Evolutionary conservation across 2,329 filamentous ascomycete genomes (phyloP).

Genomic region (Ascochyta koolunga): DNA sequence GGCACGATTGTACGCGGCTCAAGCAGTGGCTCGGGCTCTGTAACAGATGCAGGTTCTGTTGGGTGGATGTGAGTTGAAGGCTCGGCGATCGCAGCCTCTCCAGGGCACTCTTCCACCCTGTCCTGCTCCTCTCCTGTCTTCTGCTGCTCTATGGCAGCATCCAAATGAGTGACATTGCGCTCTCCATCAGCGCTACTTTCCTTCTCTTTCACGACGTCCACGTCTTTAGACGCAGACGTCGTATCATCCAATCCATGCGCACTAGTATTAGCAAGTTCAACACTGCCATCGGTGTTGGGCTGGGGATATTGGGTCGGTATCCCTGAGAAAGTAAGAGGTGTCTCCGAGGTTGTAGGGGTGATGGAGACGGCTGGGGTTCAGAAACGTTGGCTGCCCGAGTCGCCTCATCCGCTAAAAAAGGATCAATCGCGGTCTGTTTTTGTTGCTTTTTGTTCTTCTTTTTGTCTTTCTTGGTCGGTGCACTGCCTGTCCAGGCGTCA

Average conservation of each 20-base stretch:
- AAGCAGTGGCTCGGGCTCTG: not conserved
- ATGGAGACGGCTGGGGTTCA: slow-evolving; percentile 41
- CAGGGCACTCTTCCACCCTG: not conserved
- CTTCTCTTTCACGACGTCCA: slow-evolving; percentile 6
- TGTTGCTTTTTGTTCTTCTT: slow-evolving; percentile 29
- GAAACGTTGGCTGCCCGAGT: slow-evolving; percentile 40
- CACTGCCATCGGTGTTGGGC: slow-evolving; percentile 32
- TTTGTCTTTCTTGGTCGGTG: slow-evolving; percentile 21
- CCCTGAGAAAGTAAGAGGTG: slow-evolving; percentile 36
- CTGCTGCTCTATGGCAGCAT: slow-evolving; percentile 7
- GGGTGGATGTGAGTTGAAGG: not conserved
- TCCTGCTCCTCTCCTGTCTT: not conserved
- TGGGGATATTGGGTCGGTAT: slow-evolving; percentile 39
- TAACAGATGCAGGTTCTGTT: not conserved
- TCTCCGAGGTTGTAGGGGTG: slow-evolving; percentile 38
- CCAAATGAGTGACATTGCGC: slow-evolving; percentile 11
- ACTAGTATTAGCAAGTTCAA: slow-evolving; percentile 24
- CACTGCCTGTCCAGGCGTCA: slow-evolving; percentile 9
- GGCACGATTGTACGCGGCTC: not conserved
- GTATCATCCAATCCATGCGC: slow-evolving; percentile 8
- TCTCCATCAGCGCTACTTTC: not conserved
- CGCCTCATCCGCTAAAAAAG: slow-evolving; percentile 44
- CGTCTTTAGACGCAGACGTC: not conserved
- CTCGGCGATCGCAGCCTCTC: not conserved
- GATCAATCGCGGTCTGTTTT: slow-evolving; percentile 23